Evolutionary conservation across 176 grass and related monocot genomes (phyloP), one percentile per base, ranked within the genome.

Genomic region (Rhynchospora tenuis): DNA sequence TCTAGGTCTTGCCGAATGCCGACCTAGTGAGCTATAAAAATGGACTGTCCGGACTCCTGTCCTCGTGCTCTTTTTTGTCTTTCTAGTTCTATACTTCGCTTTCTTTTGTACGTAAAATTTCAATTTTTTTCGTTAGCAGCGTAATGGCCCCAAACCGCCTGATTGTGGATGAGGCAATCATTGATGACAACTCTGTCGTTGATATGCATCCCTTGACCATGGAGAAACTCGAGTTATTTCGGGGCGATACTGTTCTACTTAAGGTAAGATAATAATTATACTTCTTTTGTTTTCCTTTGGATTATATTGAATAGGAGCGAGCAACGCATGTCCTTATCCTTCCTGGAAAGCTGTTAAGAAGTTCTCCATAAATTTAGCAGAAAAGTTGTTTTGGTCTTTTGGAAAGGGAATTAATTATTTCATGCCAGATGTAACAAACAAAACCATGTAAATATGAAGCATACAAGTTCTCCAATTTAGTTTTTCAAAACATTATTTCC

Each of bases 221-320:
- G 89, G 93, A 96, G 79, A 96, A 64, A 54, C 83, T 93, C 74
- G 90, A 93, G 83, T 82, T 96, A 51, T 96, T 96, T 84, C 75
- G 83, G 7, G 93, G 90, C 1, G 93, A 96, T 29, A 96, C 90
- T 1, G 56, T 96, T 6, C 90, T 96, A 55, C 64, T 96, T 45
- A 96, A 96, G 89, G 94, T 94, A 12, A 2, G 31, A 64, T 4
- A 57, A 16, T 5, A 3, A 69, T 38, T 47, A 44, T n/a, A n/a
- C n/a, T n/a, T n/a, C 75, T 70, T 14, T 26, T 56, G 17, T 19
- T 38, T 38, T 38, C 33, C 33, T 16, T 55, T 17, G 6, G 73
- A 20, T 31, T 77, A 56, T 77, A 50, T 54, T 75, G 52, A 52
- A 54, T 54, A 29, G 23, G 73, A 54, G 23, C 12, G 73, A 54